A percentile compares a stretch with the other conserved stretches of the same genome.
Conservation (phyloP, 2,329 filamentous ascomycete genomes). For the Colletotrichum shisoi region DNA sequence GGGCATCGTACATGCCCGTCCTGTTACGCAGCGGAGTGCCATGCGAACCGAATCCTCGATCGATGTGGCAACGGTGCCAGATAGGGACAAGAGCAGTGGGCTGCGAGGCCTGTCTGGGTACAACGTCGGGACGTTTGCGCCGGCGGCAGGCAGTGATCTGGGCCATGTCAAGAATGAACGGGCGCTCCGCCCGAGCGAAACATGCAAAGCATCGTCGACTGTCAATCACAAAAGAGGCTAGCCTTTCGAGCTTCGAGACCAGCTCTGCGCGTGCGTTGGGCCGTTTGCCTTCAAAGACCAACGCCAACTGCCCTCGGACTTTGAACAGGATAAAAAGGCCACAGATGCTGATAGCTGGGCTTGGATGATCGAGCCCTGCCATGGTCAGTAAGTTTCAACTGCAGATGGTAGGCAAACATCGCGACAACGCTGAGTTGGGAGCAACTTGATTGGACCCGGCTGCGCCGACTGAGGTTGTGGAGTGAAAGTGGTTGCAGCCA, state of each 20-base stretch:
- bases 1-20: background rate
- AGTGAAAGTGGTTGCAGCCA: constrained; percentile 33
- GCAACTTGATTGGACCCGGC: background rate
- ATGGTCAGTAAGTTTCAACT: too few relatives aligned
- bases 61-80: too few relatives aligned
- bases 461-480: background rate
- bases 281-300: background rate
- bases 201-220: background rate
- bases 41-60: too few relatives aligned
- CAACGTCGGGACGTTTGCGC: too few relatives aligned
- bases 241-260: background rate
- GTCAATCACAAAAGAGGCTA: background rate
- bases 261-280: background rate
- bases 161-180: background rate
- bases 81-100: too few relatives aligned
- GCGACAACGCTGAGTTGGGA: too few relatives aligned
- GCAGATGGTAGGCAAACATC: background rate
- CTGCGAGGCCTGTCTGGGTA: too few relatives aligned
- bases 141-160: background rate
- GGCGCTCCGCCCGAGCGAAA: background rate
- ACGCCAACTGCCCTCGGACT: background rate
- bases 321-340: too few relatives aligned
- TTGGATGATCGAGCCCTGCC: too few relatives aligned
- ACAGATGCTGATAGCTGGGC: too few relatives aligned
- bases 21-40: too few relatives aligned